Base-by-base conservation (phyloP, 139 green algal species). In the Mychonastes homosphaera region DNA sequence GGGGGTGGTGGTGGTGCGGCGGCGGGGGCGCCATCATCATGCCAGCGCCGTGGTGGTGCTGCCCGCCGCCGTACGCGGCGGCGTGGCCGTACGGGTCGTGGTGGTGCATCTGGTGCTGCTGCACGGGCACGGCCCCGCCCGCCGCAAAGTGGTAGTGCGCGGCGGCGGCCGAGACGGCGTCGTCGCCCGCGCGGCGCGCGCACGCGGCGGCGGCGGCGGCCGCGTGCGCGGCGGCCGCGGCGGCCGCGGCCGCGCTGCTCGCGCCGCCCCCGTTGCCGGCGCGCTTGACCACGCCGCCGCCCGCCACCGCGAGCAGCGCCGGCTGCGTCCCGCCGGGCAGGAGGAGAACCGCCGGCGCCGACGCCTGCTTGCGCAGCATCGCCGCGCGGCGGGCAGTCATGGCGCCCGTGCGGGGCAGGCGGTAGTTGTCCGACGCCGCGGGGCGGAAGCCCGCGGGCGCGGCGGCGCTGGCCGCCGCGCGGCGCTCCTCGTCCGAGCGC, bases 401-500 rank as follows among this genome's bases (percentile, higher is more conserved):
- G n/a, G n/a, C n/a, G n/a, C n/a, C n/a, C n/a, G n/a, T n/a, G n/a
- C n/a, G n/a, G n/a, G n/a, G n/a, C n/a, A n/a, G n/a, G n/a, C n/a
- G n/a, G n/a, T n/a, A n/a, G n/a, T n/a, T n/a, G n/a, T n/a, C n/a
- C n/a, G n/a, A n/a, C n/a, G n/a, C n/a, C n/a, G n/a, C n/a, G n/a
- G n/a, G n/a, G n/a, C n/a, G 32, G 19, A 58, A 21, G 12, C 47
- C 44, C 47, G 57, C 58, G 47, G 28, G 35, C 38, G 29, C 35
- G 49, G 36, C 38, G 29, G 47, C 35, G 28, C 38, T 53, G 49
- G 46, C 43, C 1, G 35, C 36, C 26, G 59, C 62, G 40, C 61
- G 51, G 10, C 39, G 39, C 52, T 68, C 61, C n/a, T 47, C 51
- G 32, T 68, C 61, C 13, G 27, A 48, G 24, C 64, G 35, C 6